A percentile compares a stretch with the other conserved stretches of the same genome.
Evolutionary conservation across 2,329 filamentous ascomycete species (phyloP).

Genomic region (Oidium heveae): DNA sequence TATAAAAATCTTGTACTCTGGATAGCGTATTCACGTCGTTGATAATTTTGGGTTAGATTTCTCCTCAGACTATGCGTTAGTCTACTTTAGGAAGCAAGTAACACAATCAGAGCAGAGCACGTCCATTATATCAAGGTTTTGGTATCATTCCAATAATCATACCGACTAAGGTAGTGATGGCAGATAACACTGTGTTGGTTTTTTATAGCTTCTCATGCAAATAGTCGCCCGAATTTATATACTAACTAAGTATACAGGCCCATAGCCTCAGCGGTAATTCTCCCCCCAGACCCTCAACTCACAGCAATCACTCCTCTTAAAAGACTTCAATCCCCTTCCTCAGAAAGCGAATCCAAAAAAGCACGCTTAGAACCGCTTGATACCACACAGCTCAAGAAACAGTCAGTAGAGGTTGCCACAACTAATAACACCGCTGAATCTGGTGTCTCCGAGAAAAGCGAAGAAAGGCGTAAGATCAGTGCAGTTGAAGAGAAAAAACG

Average conservation of each 20-base stretch:
- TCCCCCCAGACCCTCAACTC: conserved; percentile 7
- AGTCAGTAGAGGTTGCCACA: not conserved
- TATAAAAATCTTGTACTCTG: too few species aligned
- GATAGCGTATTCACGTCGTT: too few species aligned
- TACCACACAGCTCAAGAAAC: not conserved
- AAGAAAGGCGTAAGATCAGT: conserved; percentile 18
- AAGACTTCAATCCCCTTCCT: not conserved
- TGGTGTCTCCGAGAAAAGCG: not conserved
- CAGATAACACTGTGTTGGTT: conserved; percentile 7
- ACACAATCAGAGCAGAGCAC: too few species aligned
- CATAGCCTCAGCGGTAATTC: conserved; percentile 15
- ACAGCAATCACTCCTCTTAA: not conserved
- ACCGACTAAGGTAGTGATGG: conserved; percentile 4
- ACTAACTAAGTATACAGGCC: conserved; percentile 8
- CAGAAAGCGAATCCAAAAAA: not conserved
- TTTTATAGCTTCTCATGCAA: not conserved
- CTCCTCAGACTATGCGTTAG: too few species aligned
- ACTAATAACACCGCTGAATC: not conserved
- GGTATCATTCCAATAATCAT: not conserved
- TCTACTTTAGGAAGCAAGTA: too few species aligned
- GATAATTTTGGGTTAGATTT: too few species aligned
- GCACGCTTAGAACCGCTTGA: not conserved
- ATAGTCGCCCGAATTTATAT: not conserved
- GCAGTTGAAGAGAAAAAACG: conserved; percentile 59
- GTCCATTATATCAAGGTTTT: too few species aligned